phyloP scores from a whole-genome alignment of 257 asterid species.

The Solanum lycopersicoides region DNA sequence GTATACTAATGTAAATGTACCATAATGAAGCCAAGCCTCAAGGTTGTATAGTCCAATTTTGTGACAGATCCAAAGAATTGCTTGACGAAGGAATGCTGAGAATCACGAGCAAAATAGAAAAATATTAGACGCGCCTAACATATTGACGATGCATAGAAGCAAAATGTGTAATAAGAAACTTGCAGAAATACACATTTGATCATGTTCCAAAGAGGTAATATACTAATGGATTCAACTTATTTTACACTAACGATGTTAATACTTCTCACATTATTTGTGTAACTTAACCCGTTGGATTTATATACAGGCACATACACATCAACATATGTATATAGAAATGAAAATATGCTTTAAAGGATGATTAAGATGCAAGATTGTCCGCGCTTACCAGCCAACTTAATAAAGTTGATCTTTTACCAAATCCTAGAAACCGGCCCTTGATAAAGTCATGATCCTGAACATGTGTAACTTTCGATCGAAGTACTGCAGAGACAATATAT shows the following conservation, averaged over 20 bases:
- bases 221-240: background rate
- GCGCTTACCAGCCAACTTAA: conserved; percentile 58
- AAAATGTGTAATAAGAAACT: background rate
- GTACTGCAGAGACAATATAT: background rate
- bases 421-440: conserved; percentile 30
- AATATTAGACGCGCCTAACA: background rate
- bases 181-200: background rate
- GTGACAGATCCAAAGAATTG: conserved; percentile 23
- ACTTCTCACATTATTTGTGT: background rate
- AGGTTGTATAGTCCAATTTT: conserved; percentile 18
- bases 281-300: background rate
- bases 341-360: background rate
- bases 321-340: background rate
- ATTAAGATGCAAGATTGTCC: background rate
- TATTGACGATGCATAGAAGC: background rate
- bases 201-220: background rate
- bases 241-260: background rate
- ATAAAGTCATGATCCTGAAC: conserved; percentile 37
- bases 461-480: background rate
- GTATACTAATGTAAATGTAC: background rate
- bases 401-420: conserved; percentile 17
- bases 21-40: conserved; percentile 22
- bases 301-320: background rate
- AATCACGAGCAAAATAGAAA: background rate
- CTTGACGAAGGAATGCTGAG: conserved; percentile 22